Conservation (phyloP, 1,139 yeast genomes). For the Hyphopichia wangnamkhiaoensis region DNA sequence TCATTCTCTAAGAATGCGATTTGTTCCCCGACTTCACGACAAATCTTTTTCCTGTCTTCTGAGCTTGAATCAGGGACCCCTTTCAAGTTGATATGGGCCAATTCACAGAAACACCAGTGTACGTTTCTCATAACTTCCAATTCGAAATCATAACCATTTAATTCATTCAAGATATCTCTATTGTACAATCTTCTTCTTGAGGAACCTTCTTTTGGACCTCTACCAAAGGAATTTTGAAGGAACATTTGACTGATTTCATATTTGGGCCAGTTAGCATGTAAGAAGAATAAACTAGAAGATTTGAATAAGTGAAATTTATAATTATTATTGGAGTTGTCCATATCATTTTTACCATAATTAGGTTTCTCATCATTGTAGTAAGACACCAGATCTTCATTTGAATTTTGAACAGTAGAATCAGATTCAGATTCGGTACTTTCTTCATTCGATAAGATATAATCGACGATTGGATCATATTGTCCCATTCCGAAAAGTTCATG, state of each 20-base stretch:
- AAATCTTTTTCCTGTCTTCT: conserved; percentile 23
- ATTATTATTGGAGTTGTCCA: conserved; percentile 23
- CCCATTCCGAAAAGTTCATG: conserved; percentile 40
- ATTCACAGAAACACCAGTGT: conserved; percentile 30
- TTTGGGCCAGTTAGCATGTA: conserved; percentile 46
- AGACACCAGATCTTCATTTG: conserved; percentile 6
- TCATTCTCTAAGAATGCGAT: conserved; percentile 20
- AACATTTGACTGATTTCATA: conserved; percentile 26
- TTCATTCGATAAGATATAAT: conserved; percentile 24
- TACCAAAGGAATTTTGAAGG: conserved; percentile 23
- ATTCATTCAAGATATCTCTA: conserved; percentile 24
- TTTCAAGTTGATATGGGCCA: conserved; percentile 18
- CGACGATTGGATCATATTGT: conserved; percentile 40
- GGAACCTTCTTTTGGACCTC: conserved; percentile 26
- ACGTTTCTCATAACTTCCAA: conserved; percentile 24
- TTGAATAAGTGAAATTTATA: conserved; percentile 31
- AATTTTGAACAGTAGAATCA: not conserved
- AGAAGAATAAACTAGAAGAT: conserved; percentile 30
- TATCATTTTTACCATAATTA: conserved; percentile 21
- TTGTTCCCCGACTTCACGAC: conserved; percentile 26
- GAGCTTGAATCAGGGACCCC: conserved; percentile 23
- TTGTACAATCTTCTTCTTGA: conserved; percentile 33
- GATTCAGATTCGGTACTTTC: conserved; percentile 2
- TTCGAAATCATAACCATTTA: conserved; percentile 32
- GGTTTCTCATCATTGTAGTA: conserved; percentile 16